A percentile compares a stretch with the other conserved stretches of the same genome.
phyloP scores from a whole-genome alignment of 1,284 basidiomycete species.

The Hemileia vastatrix region DNA sequence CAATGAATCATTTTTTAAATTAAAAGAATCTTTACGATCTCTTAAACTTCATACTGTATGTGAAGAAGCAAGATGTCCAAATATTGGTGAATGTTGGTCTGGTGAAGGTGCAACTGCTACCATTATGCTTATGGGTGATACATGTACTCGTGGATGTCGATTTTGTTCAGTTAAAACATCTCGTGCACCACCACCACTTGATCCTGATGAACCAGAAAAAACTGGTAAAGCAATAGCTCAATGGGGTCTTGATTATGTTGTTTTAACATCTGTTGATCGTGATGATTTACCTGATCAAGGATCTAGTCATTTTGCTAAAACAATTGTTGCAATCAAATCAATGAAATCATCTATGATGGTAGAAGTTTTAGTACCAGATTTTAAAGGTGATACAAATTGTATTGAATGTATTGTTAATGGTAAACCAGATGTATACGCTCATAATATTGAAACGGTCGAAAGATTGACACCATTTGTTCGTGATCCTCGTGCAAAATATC shows the following conservation, averaged over 20 bases:
- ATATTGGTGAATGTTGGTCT: constrained; percentile 42
- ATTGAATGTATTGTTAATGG: constrained; percentile 74
- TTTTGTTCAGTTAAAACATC: constrained; percentile 44
- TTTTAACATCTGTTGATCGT: constrained; percentile 88
- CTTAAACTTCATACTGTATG: constrained; percentile 41
- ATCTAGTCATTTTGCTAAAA: constrained; percentile 83
- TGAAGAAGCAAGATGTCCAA: constrained; percentile 43
- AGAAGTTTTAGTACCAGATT: constrained; percentile 93
- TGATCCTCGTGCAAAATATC: constrained; percentile 83
- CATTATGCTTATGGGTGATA: constrained; percentile 40
- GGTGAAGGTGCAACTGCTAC: neutral
- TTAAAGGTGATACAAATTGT: constrained; percentile 65
- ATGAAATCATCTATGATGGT: constrained; percentile 66
- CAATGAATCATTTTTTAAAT: neutral
- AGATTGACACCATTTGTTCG: constrained; percentile 86
- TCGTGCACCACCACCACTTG: constrained; percentile 34
- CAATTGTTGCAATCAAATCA: constrained; percentile 87
- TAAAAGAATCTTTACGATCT: constrained; percentile 27
- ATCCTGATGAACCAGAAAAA: constrained; percentile 34
- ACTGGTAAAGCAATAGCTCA: neutral
- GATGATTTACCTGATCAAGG: constrained; percentile 91
- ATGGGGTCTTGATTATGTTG: constrained; percentile 61
- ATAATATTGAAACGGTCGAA: constrained; percentile 93
- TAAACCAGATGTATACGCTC: constrained; percentile 92
- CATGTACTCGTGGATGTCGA: constrained; percentile 42